phyloP scores from a whole-genome alignment of 495 filamentous ascomycete species.

The Hypomontagnella submonticulosa region DNA sequence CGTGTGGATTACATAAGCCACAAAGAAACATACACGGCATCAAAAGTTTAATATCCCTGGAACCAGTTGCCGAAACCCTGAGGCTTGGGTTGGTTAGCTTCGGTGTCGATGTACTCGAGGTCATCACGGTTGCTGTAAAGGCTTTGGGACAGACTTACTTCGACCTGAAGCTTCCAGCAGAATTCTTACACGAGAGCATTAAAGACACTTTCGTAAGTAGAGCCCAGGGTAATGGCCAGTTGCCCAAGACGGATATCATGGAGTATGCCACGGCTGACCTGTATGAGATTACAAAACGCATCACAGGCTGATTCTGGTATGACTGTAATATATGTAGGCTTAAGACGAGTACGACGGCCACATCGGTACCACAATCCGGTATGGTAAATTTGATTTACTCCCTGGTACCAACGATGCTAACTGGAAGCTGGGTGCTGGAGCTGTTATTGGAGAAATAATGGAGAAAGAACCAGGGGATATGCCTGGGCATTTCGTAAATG shows the following conservation, averaged over 20 bases:
- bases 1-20: neutral
- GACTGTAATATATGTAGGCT: slow-evolving; percentile 8
- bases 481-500: too few species aligned
- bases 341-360: slow-evolving; percentile 32
- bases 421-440: slow-evolving; percentile 20
- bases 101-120: slow-evolving; percentile 54
- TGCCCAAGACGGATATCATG: slow-evolving; percentile 25
- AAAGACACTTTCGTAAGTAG: slow-evolving; percentile 15
- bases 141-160: slow-evolving; percentile 36
- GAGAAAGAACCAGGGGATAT: too few species aligned
- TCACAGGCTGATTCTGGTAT: slow-evolving; percentile 27
- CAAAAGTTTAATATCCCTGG: slow-evolving; percentile 52
- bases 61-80: slow-evolving; percentile 49
- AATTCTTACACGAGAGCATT: slow-evolving; percentile 37
- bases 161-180: slow-evolving; percentile 25
- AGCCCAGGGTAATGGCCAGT: slow-evolving; percentile 20
- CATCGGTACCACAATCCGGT: slow-evolving; percentile 23
- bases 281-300: slow-evolving; percentile 19
- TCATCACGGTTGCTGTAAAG: slow-evolving; percentile 35
- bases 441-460: slow-evolving; percentile 4
- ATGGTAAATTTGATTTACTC: slow-evolving; percentile 19
- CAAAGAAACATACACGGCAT: slow-evolving; percentile 51
- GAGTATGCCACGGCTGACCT: slow-evolving; percentile 24
- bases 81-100: slow-evolving; percentile 56
- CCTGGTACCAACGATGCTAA: slow-evolving; percentile 14